Evolutionary conservation across 208 protist genomes (phyloP).

Genomic region (Acanthamoeba triangularis): DNA sequence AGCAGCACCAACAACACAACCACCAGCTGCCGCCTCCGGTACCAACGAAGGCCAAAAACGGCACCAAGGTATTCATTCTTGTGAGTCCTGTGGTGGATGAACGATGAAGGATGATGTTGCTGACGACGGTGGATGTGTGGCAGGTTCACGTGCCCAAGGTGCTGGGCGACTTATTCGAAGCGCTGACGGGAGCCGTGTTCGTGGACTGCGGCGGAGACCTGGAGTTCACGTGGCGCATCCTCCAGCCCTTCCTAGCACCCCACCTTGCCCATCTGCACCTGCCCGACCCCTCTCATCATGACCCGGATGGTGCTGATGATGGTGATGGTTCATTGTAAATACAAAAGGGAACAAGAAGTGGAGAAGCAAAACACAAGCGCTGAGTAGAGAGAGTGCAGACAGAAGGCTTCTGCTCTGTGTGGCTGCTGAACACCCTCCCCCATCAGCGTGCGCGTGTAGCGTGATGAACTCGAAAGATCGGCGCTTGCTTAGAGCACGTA

Average conservation of each 20-base stretch:
- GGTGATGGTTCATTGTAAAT: too few species aligned
- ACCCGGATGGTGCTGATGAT: too few species aligned
- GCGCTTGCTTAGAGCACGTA: not conserved
- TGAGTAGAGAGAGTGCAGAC: too few species aligned
- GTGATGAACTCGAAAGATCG: not conserved
- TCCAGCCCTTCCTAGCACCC: not conserved
- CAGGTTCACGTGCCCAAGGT: not conserved
- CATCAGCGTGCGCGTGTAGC: not conserved
- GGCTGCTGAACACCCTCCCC: too few species aligned
- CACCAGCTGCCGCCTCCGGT: not conserved
- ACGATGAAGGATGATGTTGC: too few species aligned
- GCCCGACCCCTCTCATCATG: not conserved
- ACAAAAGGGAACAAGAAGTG: too few species aligned
- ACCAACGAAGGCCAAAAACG: not conserved
- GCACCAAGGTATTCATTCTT: not conserved
- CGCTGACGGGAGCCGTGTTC: constrained; percentile 13
- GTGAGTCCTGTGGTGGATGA: too few species aligned
- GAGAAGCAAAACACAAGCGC: too few species aligned
- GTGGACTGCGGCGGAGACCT: constrained; percentile 21
- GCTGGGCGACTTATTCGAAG: constrained; percentile 19
- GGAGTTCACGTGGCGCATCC: not conserved
- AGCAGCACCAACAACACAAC: not conserved
- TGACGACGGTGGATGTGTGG: not conserved
- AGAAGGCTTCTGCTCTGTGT: too few species aligned
- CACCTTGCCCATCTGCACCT: not conserved